These are phyloP conservation scores for Phytophthora litchii DNA, from an alignment of 352 stramenopile genomes.

Conservation along the genomic window DNA sequence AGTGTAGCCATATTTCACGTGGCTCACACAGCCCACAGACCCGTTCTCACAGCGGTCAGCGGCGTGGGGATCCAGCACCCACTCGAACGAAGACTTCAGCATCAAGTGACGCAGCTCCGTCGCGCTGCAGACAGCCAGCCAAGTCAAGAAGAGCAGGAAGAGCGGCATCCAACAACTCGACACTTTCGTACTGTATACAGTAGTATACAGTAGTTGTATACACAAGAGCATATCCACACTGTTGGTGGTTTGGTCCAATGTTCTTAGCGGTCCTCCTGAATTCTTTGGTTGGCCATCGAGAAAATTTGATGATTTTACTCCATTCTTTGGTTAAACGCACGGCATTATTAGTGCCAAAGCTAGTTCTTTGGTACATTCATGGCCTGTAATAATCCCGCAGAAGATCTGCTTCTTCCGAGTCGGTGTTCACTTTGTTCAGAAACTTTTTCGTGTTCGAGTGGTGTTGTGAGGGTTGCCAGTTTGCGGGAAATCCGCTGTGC, in stretches of 20 bases:
- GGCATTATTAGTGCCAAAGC: too few relatives aligned
- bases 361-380: too few relatives aligned
- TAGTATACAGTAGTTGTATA: too few relatives aligned
- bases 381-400: not conserved
- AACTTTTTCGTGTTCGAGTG: conserved; percentile 4
- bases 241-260: too few relatives aligned
- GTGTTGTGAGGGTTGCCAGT: not conserved
- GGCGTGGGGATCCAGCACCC: conserved; percentile 49
- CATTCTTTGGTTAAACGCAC: too few relatives aligned
- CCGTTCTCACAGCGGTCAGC: conserved; percentile 39
- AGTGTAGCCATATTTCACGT: conserved; percentile 60
- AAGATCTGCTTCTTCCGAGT: conserved; percentile 5
- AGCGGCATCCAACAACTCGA: not conserved
- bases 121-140: not conserved
- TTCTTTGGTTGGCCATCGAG: too few relatives aligned
- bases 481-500: conserved; percentile 12
- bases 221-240: not conserved
- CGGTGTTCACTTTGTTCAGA: conserved; percentile 4
- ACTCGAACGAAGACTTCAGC: conserved; percentile 40
- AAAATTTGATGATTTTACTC: too few relatives aligned
- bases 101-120: conserved; percentile 7
- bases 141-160: conserved; percentile 15
- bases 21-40: conserved; percentile 44
- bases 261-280: too few relatives aligned
- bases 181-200: too few relatives aligned